Conservation (phyloP, 805 yeast species). For the Wickerhamomyces mucosus region DNA sequence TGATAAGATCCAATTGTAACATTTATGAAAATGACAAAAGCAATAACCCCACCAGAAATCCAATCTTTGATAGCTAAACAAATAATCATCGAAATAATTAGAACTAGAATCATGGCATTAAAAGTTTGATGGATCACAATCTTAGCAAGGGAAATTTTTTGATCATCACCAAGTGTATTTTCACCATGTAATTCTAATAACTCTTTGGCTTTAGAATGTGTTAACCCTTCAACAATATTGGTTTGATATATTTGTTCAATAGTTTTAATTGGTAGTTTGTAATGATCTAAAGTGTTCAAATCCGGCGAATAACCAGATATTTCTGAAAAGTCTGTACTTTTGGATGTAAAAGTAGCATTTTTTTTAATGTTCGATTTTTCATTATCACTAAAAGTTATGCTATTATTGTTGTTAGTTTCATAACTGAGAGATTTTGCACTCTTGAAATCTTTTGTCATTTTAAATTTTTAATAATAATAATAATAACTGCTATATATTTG, state of each 20-base stretch:
- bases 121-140: constrained; percentile 59
- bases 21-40: constrained; percentile 54
- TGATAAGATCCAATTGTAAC: constrained; percentile 60
- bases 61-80: constrained; percentile 68
- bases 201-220: constrained; percentile 23
- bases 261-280: constrained; percentile 22
- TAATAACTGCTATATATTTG: too few relatives aligned
- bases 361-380: background rate
- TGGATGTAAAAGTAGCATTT: background rate
- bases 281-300: constrained; percentile 5
- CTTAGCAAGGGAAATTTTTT: constrained; percentile 39
- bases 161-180: constrained; percentile 53
- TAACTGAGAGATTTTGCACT: too few relatives aligned
- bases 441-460: too few relatives aligned
- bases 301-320: background rate
- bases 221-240: constrained; percentile 38
- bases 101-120: constrained; percentile 72
- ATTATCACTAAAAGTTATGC: too few relatives aligned
- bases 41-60: constrained; percentile 78
- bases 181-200: constrained; percentile 35
- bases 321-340: background rate
- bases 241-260: constrained; percentile 33
- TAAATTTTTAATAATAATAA: too few relatives aligned
- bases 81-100: constrained; percentile 58
- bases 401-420: too few relatives aligned